Percentiles rank a stretch among this genome's conserved stretches.
phyloP scores from a whole-genome alignment of 768 basidiomycete genomes.

The Leucosporidium creatinivorum region DNA sequence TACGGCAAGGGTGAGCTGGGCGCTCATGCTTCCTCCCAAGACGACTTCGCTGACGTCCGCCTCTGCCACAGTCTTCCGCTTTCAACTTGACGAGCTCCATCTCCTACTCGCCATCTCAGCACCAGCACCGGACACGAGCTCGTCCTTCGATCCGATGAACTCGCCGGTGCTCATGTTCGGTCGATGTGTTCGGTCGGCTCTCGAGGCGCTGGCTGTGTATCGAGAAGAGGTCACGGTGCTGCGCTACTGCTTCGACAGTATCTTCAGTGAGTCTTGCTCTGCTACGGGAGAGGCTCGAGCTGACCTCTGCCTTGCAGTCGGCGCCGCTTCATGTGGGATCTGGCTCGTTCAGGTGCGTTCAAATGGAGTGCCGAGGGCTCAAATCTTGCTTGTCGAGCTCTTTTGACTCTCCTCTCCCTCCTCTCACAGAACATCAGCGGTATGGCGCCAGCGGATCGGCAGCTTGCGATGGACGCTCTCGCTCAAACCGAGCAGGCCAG shows the following conservation, averaged over 20 bases:
- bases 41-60: accelerated
- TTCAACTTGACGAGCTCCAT: conserved; percentile 11
- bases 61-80: conserved; percentile 1
- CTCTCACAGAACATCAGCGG: no score
- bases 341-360: conserved; percentile 13
- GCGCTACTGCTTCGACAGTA: conserved; percentile 2
- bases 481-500: conserved; percentile 2
- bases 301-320: not conserved
- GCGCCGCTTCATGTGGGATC: conserved; percentile 3
- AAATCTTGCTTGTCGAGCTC: no score
- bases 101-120: conserved; percentile 9
- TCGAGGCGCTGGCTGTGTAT: no score
- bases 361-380: no score
- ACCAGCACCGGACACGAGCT: not conserved
- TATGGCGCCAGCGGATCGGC: no score
- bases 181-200: not conserved
- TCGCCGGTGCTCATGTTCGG: not conserved
- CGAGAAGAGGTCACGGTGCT: no score
- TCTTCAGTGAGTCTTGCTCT: not conserved
- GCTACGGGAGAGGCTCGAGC: not conserved
- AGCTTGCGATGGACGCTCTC: not conserved
- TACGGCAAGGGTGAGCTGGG: not conserved
- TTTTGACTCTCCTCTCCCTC: no score
- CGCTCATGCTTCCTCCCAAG: no score
- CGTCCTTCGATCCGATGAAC: not conserved